Evolutionary conservation across 768 basidiomycete genomes (phyloP).

Genomic region (Nidula microcarpa): DNA sequence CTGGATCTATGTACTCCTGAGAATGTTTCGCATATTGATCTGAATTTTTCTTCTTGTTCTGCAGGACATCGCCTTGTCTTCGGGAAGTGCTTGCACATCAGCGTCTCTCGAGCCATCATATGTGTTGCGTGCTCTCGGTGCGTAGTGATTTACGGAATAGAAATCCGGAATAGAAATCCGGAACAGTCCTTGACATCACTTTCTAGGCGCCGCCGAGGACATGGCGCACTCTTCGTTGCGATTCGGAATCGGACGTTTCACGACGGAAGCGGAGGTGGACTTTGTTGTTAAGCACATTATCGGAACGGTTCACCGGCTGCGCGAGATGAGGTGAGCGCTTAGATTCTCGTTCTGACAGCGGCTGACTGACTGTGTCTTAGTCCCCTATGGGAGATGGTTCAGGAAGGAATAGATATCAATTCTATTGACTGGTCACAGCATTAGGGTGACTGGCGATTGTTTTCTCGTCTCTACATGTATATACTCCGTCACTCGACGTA

Average conservation of each 20-base stretch:
- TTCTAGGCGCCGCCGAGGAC: conserved; percentile 87
- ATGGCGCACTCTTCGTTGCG: conserved; percentile 98
- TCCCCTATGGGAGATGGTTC: conserved; percentile 99
- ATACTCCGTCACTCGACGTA: background rate
- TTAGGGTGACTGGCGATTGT: conserved; percentile 30
- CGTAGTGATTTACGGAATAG: conserved; percentile 7
- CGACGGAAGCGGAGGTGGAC: conserved; percentile 95
- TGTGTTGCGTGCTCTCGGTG: conserved; percentile 91
- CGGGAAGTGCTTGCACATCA: conserved; percentile 97
- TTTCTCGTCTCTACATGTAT: background rate
- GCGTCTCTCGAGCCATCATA: conserved; percentile 98
- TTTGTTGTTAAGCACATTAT: conserved; percentile 89
- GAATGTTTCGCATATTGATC: background rate
- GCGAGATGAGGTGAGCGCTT: conserved; percentile 82
- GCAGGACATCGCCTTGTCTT: conserved; percentile 94
- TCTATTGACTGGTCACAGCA: conserved; percentile 95
- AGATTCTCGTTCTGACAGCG: conserved; percentile 1
- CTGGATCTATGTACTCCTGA: conserved; percentile 7
- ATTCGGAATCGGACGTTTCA: conserved; percentile 97
- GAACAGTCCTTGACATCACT: conserved; percentile 1
- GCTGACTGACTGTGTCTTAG: conserved; percentile 30
- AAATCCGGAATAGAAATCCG: background rate
- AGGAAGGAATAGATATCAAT: conserved; percentile 96
- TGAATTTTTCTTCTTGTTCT: conserved; percentile 2
- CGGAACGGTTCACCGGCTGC: conserved; percentile 77